Evolutionary conservation across 805 yeast genomes (phyloP).

Genomic region (Pichia deserticola): DNA sequence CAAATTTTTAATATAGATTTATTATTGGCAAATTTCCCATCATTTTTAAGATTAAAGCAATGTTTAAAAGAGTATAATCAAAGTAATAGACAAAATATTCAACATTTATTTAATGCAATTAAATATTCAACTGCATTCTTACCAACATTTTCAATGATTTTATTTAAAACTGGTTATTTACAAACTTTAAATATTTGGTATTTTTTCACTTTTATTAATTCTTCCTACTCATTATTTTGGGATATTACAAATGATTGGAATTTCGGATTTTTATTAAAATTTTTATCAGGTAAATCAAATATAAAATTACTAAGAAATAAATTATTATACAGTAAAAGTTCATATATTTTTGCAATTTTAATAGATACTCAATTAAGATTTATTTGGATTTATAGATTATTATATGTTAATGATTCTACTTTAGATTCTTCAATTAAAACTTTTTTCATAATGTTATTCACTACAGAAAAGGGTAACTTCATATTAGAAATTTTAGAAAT

Average conservation of each 20-base stretch:
- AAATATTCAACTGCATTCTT: constrained; percentile 64
- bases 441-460: constrained; percentile 22
- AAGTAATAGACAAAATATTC: constrained; percentile 36
- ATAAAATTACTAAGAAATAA: constrained; percentile 23
- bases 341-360: constrained; percentile 51
- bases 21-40: constrained; percentile 43
- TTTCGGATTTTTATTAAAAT: constrained; percentile 42
- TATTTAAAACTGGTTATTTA: constrained; percentile 22
- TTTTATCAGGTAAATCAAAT: constrained; percentile 14
- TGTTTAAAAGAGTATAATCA: constrained; percentile 62
- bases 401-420: constrained; percentile 1
- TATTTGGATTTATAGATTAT: constrained; percentile 61
- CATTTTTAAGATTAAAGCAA: constrained; percentile 71
- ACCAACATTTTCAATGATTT: constrained; percentile 38
- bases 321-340: constrained; percentile 24
- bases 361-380: constrained; percentile 64
- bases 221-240: constrained; percentile 81
- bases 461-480: constrained; percentile 55
- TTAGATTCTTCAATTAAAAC: constrained; percentile 8
- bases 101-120: constrained; percentile 61
- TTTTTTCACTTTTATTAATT: constrained; percentile 45
- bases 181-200: constrained; percentile 36
- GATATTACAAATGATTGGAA: constrained; percentile 90
- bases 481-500: constrained; percentile 68
- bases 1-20: constrained; percentile 25